Evolutionary conservation across 495 filamentous ascomycete species (phyloP).

Genomic region (Talaromyces thailandensis): DNA sequence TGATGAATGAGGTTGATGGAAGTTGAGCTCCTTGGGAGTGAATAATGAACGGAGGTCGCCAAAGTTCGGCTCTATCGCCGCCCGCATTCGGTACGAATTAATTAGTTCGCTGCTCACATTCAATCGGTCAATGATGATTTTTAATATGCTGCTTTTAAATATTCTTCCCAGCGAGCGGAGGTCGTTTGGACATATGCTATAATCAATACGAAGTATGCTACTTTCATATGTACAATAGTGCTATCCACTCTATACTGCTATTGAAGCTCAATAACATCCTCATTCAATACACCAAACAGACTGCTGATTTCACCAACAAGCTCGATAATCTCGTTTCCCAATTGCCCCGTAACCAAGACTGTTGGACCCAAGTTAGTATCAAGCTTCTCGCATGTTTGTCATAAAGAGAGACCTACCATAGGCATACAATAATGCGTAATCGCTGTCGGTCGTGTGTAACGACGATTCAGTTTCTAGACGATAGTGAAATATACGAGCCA

Average conservation of each 20-base stretch:
- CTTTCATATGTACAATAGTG: background rate
- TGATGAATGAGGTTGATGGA: conserved; percentile 17
- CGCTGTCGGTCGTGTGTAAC: conserved; percentile 50
- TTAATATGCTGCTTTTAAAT: background rate
- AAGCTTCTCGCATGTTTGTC: background rate
- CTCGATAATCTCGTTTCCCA: conserved; percentile 40
- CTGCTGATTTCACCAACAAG: conserved; percentile 40
- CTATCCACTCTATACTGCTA: conserved; percentile 14
- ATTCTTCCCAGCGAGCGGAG: background rate
- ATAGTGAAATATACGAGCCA: conserved; percentile 87
- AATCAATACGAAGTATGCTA: background rate
- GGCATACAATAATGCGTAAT: conserved; percentile 65
- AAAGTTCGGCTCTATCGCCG: conserved; percentile 4
- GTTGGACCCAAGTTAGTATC: conserved; percentile 5
- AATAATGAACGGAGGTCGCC: conserved; percentile 6
- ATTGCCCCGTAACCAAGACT: conserved; percentile 46
- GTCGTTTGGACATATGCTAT: background rate
- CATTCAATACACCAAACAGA: conserved; percentile 65
- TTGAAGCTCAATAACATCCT: conserved; percentile 63
- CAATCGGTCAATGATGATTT: background rate
- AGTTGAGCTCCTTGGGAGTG: conserved; percentile 7
- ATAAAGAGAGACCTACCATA: conserved; percentile 42
- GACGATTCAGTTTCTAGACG: conserved; percentile 54
- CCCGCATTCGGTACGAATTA: conserved; percentile 5
- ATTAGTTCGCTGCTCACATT: background rate